These are phyloP conservation scores for Santalum album DNA, from an alignment of 164 flowering plant species.

Conservation along the genomic window DNA sequence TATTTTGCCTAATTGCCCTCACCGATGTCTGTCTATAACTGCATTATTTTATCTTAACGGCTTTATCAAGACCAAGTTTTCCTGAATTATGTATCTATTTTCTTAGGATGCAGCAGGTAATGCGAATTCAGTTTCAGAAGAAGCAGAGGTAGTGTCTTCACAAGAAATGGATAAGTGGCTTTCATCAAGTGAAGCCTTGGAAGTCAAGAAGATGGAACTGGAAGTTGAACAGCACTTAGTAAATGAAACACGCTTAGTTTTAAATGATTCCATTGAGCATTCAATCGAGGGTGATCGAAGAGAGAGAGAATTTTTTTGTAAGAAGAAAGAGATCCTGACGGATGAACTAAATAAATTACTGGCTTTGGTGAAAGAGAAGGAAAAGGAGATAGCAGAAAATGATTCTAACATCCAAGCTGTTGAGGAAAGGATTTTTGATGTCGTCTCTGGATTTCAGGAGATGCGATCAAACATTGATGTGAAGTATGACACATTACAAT, in stretches of 20 bases:
- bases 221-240: slow-evolving; percentile 50
- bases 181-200: slow-evolving; percentile 45
- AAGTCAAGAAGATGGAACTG: slow-evolving; percentile 50
- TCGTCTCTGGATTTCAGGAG: neutral
- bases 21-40: no score
- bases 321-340: slow-evolving; percentile 30
- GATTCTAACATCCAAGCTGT: neutral
- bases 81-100: no score
- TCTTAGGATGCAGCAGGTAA: slow-evolving; percentile 42
- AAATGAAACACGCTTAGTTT: slow-evolving; percentile 32
- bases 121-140: slow-evolving; percentile 34
- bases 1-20: no score
- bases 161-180: slow-evolving; percentile 50
- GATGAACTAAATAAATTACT: slow-evolving; percentile 57
- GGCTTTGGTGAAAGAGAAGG: slow-evolving; percentile 6
- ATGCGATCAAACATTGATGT: neutral
- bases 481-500: neutral
- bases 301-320: slow-evolving; percentile 38
- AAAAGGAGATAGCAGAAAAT: neutral
- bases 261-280: slow-evolving; percentile 34
- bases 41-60: no score
- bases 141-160: slow-evolving; percentile 32
- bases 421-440: neutral
- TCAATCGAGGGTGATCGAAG: slow-evolving; percentile 35
- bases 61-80: no score